phyloP scores from a whole-genome alignment of 352 stramenopile genomes.

The Phytopythium sindhum region DNA sequence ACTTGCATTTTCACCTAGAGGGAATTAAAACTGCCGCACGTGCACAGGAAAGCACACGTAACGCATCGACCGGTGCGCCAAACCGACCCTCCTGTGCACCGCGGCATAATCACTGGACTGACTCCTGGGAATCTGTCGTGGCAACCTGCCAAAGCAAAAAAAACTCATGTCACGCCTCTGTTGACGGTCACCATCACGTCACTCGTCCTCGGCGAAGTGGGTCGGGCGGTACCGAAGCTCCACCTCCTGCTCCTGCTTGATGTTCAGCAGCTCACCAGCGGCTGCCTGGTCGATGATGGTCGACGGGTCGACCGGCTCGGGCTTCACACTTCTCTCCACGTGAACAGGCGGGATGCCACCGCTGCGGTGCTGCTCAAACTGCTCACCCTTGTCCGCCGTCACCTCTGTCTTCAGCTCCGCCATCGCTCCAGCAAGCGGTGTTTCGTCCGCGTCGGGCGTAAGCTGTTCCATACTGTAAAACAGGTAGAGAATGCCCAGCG shows the following conservation, averaged over 20 bases:
- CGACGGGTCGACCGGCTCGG: conserved; percentile 25
- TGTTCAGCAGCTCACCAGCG: conserved; percentile 19
- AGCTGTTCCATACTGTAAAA: conserved; percentile 54
- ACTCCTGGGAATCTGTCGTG: no score
- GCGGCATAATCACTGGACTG: no score
- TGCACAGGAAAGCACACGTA: no score
- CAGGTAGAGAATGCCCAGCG: conserved; percentile 61
- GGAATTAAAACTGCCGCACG: no score
- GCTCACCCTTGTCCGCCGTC: conserved; percentile 15
- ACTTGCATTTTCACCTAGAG: no score
- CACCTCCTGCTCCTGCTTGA: conserved; percentile 30
- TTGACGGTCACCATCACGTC: not conserved
- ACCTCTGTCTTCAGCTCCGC: conserved; percentile 11
- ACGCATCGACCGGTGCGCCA: no score
- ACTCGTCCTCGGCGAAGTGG: not conserved
- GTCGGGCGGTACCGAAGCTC: conserved; percentile 7
- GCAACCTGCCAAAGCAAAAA: no score
- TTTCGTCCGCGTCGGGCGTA: conserved; percentile 15
- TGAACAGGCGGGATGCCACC: conserved; percentile 29
- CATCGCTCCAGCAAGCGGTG: conserved; percentile 13
- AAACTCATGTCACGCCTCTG: no score
- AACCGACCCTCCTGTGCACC: no score
- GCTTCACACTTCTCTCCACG: conserved; percentile 33
- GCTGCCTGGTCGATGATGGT: conserved; percentile 18
- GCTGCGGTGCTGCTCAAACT: conserved; percentile 13